Evolutionary conservation across 352 stramenopile species (phyloP).

Genomic region (Phytopythium delawarense): DNA sequence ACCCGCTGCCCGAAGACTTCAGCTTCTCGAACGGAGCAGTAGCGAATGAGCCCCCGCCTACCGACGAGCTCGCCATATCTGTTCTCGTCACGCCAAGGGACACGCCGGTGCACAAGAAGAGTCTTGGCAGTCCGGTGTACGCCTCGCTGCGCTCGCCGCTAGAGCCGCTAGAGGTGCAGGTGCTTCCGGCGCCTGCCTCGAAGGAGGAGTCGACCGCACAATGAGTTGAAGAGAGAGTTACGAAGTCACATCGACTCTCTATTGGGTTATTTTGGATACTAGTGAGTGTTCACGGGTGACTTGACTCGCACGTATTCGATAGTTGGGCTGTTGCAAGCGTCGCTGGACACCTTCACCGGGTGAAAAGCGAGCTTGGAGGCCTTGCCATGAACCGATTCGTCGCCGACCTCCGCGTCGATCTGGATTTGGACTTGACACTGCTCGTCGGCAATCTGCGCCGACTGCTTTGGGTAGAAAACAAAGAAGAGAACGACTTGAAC

Average conservation of each 20-base stretch:
- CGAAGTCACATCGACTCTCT: background rate
- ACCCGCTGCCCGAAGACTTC: conserved; percentile 24
- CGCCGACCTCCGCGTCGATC: background rate
- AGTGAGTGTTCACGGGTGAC: background rate
- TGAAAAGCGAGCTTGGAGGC: background rate
- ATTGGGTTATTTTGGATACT: background rate
- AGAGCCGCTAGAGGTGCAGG: conserved; percentile 13
- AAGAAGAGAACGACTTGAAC: conserved; percentile 38
- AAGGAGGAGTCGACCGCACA: conserved; percentile 11
- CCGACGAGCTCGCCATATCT: background rate
- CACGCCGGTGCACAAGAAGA: conserved; percentile 4
- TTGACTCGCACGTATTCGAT: background rate
- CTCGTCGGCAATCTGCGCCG: background rate
- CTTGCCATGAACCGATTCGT: background rate
- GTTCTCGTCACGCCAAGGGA: conserved; percentile 1
- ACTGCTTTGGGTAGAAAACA: conserved; percentile 20
- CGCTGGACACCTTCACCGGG: background rate
- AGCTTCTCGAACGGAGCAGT: background rate
- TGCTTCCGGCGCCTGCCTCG: background rate
- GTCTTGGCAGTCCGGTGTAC: conserved; percentile 19
- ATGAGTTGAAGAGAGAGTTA: background rate
- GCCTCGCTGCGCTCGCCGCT: conserved; percentile 24
- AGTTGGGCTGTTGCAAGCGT: background rate
- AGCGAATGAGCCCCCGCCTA: conserved; percentile 4
- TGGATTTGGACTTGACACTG: conserved; percentile 1